Conservation (phyloP, 2,329 filamentous ascomycete species). For the Stromatinia cepivora region DNA sequence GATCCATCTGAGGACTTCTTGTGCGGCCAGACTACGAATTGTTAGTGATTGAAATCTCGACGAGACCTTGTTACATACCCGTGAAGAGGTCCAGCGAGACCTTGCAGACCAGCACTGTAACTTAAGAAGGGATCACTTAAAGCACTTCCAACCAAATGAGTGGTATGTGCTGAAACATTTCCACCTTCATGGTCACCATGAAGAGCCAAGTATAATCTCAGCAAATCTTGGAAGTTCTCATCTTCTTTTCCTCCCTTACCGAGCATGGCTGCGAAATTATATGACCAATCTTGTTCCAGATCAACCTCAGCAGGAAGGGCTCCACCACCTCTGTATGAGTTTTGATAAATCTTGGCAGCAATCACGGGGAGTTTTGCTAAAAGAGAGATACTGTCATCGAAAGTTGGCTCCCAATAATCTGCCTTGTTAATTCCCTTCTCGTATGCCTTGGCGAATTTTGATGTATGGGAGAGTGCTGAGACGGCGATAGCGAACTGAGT, state of each 20-base stretch:
- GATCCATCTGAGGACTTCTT: slow-evolving; percentile 97
- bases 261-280: slow-evolving; percentile 97
- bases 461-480: slow-evolving; percentile 92
- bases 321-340: slow-evolving; percentile 76
- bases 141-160: slow-evolving; percentile 91
- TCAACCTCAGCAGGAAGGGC: slow-evolving; percentile 76
- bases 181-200: slow-evolving; percentile 98
- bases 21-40: slow-evolving; percentile 71
- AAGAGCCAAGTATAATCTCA: slow-evolving; percentile 90
- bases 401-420: slow-evolving; percentile 98
- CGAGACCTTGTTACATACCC: slow-evolving; percentile 51
- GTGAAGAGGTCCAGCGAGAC: slow-evolving; percentile 90
- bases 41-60: slow-evolving; percentile 19
- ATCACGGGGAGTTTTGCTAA: slow-evolving; percentile 96
- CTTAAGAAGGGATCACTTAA: slow-evolving; percentile 93
- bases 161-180: slow-evolving; percentile 94
- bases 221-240: slow-evolving; percentile 91
- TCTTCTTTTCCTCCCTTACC: slow-evolving; percentile 87
- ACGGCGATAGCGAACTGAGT: slow-evolving; percentile 96
- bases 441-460: slow-evolving; percentile 90
- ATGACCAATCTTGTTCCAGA: slow-evolving; percentile 88
- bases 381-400: slow-evolving; percentile 90
- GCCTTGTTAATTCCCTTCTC: slow-evolving; percentile 89
- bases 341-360: slow-evolving; percentile 96
- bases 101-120: slow-evolving; percentile 93